Evolutionary conservation across 1,284 basidiomycete species (phyloP).

Genomic region (Stereum hirsutum): DNA sequence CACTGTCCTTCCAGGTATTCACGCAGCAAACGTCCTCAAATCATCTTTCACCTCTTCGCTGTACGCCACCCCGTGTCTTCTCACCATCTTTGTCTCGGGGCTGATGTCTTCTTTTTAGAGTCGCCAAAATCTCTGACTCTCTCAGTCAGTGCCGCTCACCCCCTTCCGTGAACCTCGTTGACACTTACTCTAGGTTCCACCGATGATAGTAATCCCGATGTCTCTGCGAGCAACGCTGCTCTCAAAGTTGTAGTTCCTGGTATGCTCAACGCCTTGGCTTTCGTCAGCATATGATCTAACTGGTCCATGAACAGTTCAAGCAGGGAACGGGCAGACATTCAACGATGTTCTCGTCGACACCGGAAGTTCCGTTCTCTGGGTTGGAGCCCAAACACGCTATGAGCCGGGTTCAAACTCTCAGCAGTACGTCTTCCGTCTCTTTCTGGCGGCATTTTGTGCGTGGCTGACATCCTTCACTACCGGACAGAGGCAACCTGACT

Average conservation of each 20-base stretch:
- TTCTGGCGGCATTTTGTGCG: background rate
- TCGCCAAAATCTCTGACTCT: background rate
- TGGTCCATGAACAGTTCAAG: background rate
- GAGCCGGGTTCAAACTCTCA: background rate
- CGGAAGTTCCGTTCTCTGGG: background rate
- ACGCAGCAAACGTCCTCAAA: background rate
- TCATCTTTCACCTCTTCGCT: background rate
- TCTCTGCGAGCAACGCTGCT: background rate
- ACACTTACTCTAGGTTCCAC: background rate
- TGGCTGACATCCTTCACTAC: background rate
- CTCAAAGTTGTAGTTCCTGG: background rate
- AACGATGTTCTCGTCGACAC: background rate
- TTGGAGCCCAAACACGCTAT: background rate
- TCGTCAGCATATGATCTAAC: background rate
- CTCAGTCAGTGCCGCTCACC: background rate
- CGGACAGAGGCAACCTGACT: background rate
- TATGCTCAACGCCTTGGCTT: background rate
- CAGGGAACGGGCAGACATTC: conserved; percentile 1
- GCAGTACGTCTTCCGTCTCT: background rate
- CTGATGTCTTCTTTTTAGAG: background rate
- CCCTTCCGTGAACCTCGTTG: no score
- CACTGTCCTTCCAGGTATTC: no score
- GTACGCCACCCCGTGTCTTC: background rate
- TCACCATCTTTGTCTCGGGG: background rate
- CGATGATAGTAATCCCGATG: background rate